Evolutionary conservation across 441 rosid species (phyloP).

Genomic region (Aleurites moluccanus): DNA sequence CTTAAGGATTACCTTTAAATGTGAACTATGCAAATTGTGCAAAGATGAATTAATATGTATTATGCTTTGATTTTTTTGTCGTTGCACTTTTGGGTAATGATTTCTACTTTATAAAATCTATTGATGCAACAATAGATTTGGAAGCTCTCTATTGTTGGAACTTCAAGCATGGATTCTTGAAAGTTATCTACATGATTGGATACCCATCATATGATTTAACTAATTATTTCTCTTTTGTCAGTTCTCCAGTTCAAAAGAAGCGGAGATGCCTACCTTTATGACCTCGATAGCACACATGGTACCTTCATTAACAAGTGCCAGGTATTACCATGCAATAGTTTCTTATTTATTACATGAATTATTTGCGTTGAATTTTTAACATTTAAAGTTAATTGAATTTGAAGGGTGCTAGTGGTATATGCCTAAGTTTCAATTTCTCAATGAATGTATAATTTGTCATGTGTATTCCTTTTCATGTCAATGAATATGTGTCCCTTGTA

Average conservation of each 20-base stretch:
- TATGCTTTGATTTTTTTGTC: background rate
- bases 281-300: slow-evolving; percentile 88
- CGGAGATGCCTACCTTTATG: slow-evolving; percentile 82
- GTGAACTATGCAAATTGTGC: background rate
- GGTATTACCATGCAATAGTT: slow-evolving; percentile 39
- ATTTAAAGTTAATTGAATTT: background rate
- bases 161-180: background rate
- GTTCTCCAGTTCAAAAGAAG: slow-evolving; percentile 85
- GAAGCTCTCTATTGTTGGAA: slow-evolving; percentile 5
- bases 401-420: background rate
- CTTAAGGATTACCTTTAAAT: background rate
- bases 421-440: background rate
- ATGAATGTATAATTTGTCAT: background rate
- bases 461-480: background rate
- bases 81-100: background rate
- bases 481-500: background rate
- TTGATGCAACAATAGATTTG: background rate
- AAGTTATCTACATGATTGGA: background rate
- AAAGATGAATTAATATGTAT: background rate
- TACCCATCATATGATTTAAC: background rate
- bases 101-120: background rate
- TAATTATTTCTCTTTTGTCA: slow-evolving; percentile 30
- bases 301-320: slow-evolving; percentile 70
- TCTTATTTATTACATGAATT: background rate
- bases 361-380: background rate